These are phyloP conservation scores for Fraxinus americana DNA, from an alignment of 257 asterid species.

Conservation along the genomic window DNA sequence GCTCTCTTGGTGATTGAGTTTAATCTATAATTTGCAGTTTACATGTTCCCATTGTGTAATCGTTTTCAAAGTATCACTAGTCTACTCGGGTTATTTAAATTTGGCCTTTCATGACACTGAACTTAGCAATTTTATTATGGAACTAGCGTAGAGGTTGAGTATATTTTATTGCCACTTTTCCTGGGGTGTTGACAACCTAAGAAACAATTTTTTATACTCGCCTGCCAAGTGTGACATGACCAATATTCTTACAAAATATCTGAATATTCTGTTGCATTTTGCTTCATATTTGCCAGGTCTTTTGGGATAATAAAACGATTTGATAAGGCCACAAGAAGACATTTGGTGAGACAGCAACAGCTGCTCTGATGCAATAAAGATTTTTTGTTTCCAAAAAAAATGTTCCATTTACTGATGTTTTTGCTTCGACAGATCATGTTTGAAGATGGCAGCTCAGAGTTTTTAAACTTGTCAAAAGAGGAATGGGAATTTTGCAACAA, in stretches of 20 bases:
- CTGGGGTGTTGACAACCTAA: no score
- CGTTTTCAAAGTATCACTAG: constrained; percentile 2
- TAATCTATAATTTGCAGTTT: constrained; percentile 17
- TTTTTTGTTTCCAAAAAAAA: neutral
- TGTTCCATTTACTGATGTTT: constrained; percentile 4
- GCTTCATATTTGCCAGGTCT: constrained; percentile 49
- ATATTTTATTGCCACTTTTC: no score
- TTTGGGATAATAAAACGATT: constrained; percentile 72
- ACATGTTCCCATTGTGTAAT: neutral
- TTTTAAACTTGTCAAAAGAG: constrained; percentile 75
- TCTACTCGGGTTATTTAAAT: no score
- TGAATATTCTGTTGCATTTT: constrained; percentile 18
- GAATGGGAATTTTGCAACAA: constrained; percentile 74
- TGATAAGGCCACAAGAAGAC: constrained; percentile 61
- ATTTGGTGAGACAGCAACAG: constrained; percentile 64
- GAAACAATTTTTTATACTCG: no score
- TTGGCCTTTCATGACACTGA: no score
- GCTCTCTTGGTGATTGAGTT: constrained; percentile 2
- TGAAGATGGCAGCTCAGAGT: constrained; percentile 71
- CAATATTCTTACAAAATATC: neutral
- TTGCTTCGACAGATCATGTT: constrained; percentile 66
- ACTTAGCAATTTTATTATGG: no score
- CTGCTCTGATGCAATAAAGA: constrained; percentile 6
- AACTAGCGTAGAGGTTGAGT: no score
- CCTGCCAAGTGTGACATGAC: no score